phyloP scores from a whole-genome alignment of 768 basidiomycete species.

The Boletellus emodensis region DNA sequence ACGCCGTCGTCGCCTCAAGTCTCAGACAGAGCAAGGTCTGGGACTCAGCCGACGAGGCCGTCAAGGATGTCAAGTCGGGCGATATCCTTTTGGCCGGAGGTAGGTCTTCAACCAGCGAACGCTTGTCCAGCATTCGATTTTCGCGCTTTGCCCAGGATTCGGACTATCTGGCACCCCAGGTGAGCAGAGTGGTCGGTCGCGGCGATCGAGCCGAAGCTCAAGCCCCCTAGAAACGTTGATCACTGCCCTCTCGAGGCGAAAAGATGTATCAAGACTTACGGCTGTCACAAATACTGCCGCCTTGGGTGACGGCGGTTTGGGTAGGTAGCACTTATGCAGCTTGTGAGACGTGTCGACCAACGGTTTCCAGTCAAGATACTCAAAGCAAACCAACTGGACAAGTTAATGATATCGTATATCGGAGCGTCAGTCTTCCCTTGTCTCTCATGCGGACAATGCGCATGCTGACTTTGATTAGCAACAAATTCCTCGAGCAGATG shows the following conservation, averaged over 20 bases:
- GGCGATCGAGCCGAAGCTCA: background rate
- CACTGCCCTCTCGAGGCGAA: conserved; percentile 54
- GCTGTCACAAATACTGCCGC: conserved; percentile 87
- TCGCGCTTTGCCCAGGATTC: conserved; percentile 55
- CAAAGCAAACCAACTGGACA: conserved; percentile 68
- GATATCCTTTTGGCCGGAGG: conserved; percentile 50
- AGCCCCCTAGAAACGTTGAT: conserved; percentile 65
- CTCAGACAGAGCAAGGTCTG: conserved; percentile 38
- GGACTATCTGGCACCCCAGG: conserved; percentile 82
- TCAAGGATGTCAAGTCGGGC: conserved; percentile 78
- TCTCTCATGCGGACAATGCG: too few relatives aligned
- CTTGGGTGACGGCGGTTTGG: conserved; percentile 61
- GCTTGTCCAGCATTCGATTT: background rate
- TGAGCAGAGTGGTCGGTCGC: background rate
- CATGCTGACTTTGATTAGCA: conserved; percentile 38
- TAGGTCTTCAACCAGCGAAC: conserved; percentile 20
- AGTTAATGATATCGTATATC: conserved; percentile 83
- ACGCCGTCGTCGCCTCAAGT: conserved; percentile 1
- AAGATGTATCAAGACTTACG: conserved; percentile 59
- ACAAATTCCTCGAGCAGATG: conserved; percentile 36
- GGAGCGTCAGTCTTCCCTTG: conserved; percentile 51
- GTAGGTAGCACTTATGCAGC: conserved; percentile 30
- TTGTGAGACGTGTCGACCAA: background rate
- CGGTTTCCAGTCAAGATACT: conserved; percentile 58
- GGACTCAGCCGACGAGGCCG: conserved; percentile 73